These are phyloP conservation scores for Hypoxylon intermedium DNA, from an alignment of 495 filamentous ascomycete species.

Conservation along the genomic window DNA sequence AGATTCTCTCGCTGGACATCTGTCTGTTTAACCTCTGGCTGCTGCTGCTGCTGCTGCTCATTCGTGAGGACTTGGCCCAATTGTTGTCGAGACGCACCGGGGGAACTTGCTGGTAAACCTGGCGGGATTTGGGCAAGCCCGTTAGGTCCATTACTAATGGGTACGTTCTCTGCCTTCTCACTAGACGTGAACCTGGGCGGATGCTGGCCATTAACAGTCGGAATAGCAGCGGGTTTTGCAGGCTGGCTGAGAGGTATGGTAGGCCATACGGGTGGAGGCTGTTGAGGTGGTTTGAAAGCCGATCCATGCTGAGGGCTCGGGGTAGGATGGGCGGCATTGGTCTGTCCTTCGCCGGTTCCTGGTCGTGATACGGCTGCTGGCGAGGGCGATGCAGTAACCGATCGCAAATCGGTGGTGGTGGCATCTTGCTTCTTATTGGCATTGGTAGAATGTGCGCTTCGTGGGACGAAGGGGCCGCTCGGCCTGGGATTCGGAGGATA, in stretches of 20 bases:
- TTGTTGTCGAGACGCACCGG: conserved; percentile 3
- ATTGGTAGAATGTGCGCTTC: conserved; percentile 9
- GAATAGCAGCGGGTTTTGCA: neutral
- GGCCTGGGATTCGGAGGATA: conserved; percentile 27
- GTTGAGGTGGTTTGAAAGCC: conserved; percentile 7
- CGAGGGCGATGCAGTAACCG: neutral
- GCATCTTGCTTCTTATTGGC: conserved; percentile 24
- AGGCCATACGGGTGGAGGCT: conserved; percentile 7
- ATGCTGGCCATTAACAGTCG: conserved; percentile 4
- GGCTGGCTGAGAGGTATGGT: neutral
- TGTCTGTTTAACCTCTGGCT: neutral
- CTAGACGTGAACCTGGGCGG: conserved; percentile 2
- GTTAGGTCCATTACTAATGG: conserved; percentile 4
- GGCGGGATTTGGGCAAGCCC: neutral
- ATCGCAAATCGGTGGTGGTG: conserved; percentile 4
- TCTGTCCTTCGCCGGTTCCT: conserved; percentile 13
- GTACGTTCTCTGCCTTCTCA: neutral
- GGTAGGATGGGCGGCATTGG: neutral
- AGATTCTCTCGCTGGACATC: conserved; percentile 24
- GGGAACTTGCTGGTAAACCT: neutral
- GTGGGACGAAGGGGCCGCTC: conserved; percentile 15
- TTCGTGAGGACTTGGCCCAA: neutral
- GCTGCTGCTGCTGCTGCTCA: conserved; percentile 22
- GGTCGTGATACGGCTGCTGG: conserved; percentile 22
- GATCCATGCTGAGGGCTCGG: neutral